These are phyloP conservation scores for Pichia sp. DNA, from an alignment of 1,139 yeast genomes.

Conservation along the genomic window DNA sequence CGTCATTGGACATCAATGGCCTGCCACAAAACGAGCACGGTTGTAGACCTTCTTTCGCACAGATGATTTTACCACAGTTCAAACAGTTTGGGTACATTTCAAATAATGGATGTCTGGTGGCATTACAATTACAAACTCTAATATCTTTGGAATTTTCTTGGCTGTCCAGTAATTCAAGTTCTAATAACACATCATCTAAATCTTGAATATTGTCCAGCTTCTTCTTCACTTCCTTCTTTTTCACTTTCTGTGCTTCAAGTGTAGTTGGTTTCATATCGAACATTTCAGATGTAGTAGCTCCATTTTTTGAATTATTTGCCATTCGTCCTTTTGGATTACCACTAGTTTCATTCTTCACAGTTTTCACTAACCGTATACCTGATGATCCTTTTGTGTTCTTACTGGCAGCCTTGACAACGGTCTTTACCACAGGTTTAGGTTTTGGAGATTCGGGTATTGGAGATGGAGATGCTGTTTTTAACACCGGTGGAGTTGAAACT, in stretches of 20 bases:
- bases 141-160: slow-evolving; percentile 18
- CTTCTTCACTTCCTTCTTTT: slow-evolving; percentile 21
- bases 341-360: not conserved
- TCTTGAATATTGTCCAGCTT: slow-evolving; percentile 52
- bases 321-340: slow-evolving; percentile 10
- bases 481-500: not conserved
- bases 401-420: not conserved
- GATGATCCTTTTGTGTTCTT: not conserved
- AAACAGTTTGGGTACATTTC: slow-evolving; percentile 92
- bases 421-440: not conserved
- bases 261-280: slow-evolving; percentile 26
- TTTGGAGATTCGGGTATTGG: not conserved
- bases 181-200: slow-evolving; percentile 49
- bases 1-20: slow-evolving; percentile 60
- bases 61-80: slow-evolving; percentile 91
- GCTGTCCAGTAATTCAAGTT: slow-evolving; percentile 34
- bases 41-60: slow-evolving; percentile 82
- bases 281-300: slow-evolving; percentile 29
- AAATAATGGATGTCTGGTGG: slow-evolving; percentile 81
- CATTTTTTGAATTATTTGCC: slow-evolving; percentile 15
- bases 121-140: slow-evolving; percentile 72
- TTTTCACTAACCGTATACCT: slow-evolving; percentile 13
- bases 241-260: slow-evolving; percentile 15
- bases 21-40: slow-evolving; percentile 85
- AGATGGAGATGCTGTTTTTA: not conserved